A percentile compares a stretch with the other conserved stretches of the same genome.
These are phyloP conservation scores for Myriosclerotinia curreyana DNA, from an alignment of 2,329 filamentous ascomycete species.

Conservation along the genomic window DNA sequence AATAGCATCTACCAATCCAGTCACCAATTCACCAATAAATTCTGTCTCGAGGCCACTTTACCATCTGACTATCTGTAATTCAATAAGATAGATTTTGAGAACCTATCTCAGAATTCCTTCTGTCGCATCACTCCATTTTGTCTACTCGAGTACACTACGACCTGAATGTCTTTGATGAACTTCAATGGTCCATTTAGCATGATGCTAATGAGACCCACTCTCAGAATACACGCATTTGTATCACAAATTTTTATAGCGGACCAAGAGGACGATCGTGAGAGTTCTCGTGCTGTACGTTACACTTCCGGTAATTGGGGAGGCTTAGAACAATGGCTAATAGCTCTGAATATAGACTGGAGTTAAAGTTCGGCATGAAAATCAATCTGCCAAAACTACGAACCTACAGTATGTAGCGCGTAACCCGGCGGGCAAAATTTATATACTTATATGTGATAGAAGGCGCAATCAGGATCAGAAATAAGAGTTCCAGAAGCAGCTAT, in stretches of 20 bases:
- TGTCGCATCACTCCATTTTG: not conserved
- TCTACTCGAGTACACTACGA: not conserved
- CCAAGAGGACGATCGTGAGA: not conserved
- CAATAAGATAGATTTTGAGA: too few species aligned
- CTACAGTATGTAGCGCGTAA: not conserved
- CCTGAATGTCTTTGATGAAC: not conserved
- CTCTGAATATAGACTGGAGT: not conserved
- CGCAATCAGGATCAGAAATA: not conserved
- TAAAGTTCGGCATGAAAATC: not conserved
- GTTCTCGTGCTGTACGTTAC: not conserved
- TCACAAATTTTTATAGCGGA: not conserved
- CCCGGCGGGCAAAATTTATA: not conserved
- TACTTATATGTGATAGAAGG: not conserved
- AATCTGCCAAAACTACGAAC: not conserved
- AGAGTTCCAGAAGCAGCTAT: not conserved
- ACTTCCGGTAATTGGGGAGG: not conserved
- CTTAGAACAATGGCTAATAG: not conserved
- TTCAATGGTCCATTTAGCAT: not conserved
- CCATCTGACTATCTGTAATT: too few species aligned
- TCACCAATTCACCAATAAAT: too few species aligned
- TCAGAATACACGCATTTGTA: not conserved
- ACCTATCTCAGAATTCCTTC: not conserved
- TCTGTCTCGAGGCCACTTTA: too few species aligned
- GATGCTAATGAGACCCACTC: not conserved
- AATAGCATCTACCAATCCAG: too few species aligned